These are phyloP conservation scores for Mortierella sp. DNA, from an alignment of 371 early-diverging fungal species.

Conservation along the genomic window DNA sequence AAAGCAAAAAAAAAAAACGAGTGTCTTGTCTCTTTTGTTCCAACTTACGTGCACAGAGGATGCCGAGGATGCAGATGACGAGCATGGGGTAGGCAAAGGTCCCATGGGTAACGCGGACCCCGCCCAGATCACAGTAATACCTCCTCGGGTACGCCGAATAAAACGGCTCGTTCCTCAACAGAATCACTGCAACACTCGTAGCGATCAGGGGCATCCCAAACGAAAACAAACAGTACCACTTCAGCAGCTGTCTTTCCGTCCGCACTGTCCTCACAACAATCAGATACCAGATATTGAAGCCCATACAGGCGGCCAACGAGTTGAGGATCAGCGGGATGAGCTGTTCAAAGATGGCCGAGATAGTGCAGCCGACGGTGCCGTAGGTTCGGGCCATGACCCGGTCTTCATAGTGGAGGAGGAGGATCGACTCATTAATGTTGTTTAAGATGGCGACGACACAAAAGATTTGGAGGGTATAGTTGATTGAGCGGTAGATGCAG, in stretches of 20 bases:
- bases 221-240: slow-evolving; percentile 42
- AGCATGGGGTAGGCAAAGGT: slow-evolving; percentile 39
- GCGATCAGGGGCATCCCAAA: slow-evolving; percentile 26
- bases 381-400: neutral
- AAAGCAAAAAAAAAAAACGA: neutral
- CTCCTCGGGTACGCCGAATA: slow-evolving; percentile 24
- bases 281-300: slow-evolving; percentile 42
- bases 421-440: slow-evolving; percentile 39
- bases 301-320: slow-evolving; percentile 31
- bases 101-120: slow-evolving; percentile 6
- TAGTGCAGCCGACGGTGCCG: slow-evolving; percentile 17
- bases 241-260: slow-evolving; percentile 25
- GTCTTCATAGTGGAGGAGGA: slow-evolving; percentile 20
- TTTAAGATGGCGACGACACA: slow-evolving; percentile 37
- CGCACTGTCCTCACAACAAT: slow-evolving; percentile 16
- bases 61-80: slow-evolving; percentile 15
- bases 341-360: slow-evolving; percentile 36
- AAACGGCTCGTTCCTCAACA: slow-evolving; percentile 18
- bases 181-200: slow-evolving; percentile 22
- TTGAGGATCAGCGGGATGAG: slow-evolving; percentile 21
- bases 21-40: neutral
- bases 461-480: slow-evolving; percentile 34
- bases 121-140: slow-evolving; percentile 31
- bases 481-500: slow-evolving; percentile 32
- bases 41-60: slow-evolving; percentile 22